Conservation (phyloP, 2,329 filamentous ascomycete species). For the Neobulgaria alba region DNA sequence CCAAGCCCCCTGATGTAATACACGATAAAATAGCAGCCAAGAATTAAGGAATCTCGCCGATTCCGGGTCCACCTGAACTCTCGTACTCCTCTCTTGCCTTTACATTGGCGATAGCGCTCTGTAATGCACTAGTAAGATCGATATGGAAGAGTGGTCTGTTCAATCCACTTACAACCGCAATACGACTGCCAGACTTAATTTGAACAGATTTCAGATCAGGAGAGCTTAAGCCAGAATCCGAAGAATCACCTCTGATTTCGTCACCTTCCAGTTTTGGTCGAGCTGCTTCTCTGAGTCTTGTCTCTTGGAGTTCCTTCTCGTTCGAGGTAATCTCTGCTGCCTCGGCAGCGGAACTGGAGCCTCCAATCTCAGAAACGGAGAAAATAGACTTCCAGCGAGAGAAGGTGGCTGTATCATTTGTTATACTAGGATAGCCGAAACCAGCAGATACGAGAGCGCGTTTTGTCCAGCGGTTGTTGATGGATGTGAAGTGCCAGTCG, state of each 20-base stretch:
- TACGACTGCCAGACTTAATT: slow-evolving; percentile 33
- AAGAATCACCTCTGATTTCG: slow-evolving; percentile 17
- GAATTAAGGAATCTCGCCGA: slow-evolving; percentile 16
- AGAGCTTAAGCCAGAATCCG: slow-evolving; percentile 13
- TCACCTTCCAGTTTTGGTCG: slow-evolving; percentile 25
- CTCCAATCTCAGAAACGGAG: slow-evolving; percentile 79
- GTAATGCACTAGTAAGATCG: slow-evolving; percentile 79
- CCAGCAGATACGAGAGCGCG: slow-evolving; percentile 78
- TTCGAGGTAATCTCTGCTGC: slow-evolving; percentile 57
- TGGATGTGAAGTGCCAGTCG: slow-evolving; percentile 92
- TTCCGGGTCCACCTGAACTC: slow-evolving; percentile 20
- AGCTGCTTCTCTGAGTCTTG: slow-evolving; percentile 13
- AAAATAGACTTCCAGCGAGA: slow-evolving; percentile 90
- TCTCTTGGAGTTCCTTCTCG: slow-evolving; percentile 35
- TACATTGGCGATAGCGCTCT: slow-evolving; percentile 76
- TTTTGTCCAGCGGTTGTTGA: slow-evolving; percentile 93
- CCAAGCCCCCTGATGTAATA: too few species aligned
- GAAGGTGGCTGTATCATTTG: slow-evolving; percentile 27
- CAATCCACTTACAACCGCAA: slow-evolving; percentile 71
- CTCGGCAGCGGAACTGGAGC: slow-evolving; percentile 59
- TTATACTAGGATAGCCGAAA: slow-evolving; percentile 69
- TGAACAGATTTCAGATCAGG: slow-evolving; percentile 14
- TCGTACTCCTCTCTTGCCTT: slow-evolving; percentile 42
- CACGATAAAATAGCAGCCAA: background rate
- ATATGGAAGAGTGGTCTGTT: slow-evolving; percentile 91